Evolutionary conservation across 2,329 filamentous ascomycete species (phyloP), one percentile per base, ranked within the genome.

Genomic region (Lasiodiplodia citricola): DNA sequence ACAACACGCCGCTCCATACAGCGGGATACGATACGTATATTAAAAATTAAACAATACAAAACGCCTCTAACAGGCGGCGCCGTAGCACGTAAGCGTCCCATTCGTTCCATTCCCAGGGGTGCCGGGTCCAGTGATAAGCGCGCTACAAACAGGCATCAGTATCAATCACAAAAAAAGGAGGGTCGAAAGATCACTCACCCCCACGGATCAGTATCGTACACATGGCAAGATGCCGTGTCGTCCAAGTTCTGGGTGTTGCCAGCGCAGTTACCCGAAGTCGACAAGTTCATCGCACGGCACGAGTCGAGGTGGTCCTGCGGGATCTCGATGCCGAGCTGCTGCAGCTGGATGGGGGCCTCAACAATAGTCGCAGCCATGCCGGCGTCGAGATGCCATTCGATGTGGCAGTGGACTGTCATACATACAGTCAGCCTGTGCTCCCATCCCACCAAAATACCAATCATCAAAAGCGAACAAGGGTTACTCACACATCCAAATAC

Each of bases 361-460:
- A 79, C 71, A 13, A 79, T 68, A n/a, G 69, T 70, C 1, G 72
- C 68, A 0, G 71, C 71, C 77, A 79, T 78, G 31, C 77, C 77
- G 2, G 73, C 76, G 4, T 74, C 69, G 2, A 76, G 68, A 44
- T 79, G 77, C 35, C 51, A 93, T 77, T 92, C 90, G 68, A 93
- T 91, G 76, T 93, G 91, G 79, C 91, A 93, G 78, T 92, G 91
- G 82, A 92, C 64, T 67, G 21, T 13, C 31, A n/a, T 92, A 4
- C 91, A 28, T 28, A 28, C 28, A 28, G 78, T 89, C 89, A 92
- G 47, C 87, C 83, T 83, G 47, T 37, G 37, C 14, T 31, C 4
- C 11, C 10, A 44, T 25, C 25, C 25, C 25, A 37, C 35, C 35
- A 37, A 25, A 25, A 2, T 4, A 25, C 25, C 37, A 38, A 13